Percentiles rank a stretch among this genome's conserved stretches.
These are phyloP conservation scores for Plasmopara viticola DNA, from an alignment of 352 stramenopile genomes.

Conservation along the genomic window DNA sequence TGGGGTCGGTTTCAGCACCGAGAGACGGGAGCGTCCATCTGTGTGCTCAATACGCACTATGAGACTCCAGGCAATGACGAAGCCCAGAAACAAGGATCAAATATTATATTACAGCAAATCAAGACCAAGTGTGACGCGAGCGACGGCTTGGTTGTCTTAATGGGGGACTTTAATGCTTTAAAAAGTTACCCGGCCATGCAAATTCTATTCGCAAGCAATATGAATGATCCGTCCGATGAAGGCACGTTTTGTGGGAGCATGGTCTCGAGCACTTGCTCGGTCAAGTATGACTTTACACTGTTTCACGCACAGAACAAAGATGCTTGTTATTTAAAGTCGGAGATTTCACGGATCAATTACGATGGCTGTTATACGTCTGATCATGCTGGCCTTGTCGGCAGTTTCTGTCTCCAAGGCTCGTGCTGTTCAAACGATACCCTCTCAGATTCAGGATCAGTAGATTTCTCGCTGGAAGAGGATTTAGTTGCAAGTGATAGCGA, in stretches of 20 bases:
- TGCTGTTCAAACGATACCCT: conserved; percentile 47
- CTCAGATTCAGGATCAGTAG: background rate
- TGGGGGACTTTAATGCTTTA: conserved; percentile 68
- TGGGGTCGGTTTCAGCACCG: conserved; percentile 67
- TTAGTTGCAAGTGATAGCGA: conserved; percentile 18
- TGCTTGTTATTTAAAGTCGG: conserved; percentile 45
- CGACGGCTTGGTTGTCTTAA: conserved; percentile 61
- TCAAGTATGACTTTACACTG: conserved; percentile 71
- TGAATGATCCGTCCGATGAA: conserved; percentile 44
- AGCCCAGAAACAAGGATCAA: conserved; percentile 55
- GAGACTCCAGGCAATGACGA: conserved; percentile 73
- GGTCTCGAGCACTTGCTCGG: conserved; percentile 42
- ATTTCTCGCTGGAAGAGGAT: background rate
- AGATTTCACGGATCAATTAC: conserved; percentile 59
- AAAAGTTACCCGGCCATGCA: conserved; percentile 60
- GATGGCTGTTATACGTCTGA: conserved; percentile 70
- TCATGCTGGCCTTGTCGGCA: conserved; percentile 50
- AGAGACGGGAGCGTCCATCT: conserved; percentile 53
- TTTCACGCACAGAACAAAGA: conserved; percentile 32
- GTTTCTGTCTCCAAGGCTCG: conserved; percentile 49
- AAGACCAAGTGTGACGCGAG: conserved; percentile 39
- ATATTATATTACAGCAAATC: conserved; percentile 55
- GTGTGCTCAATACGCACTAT: conserved; percentile 78
- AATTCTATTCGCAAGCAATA: conserved; percentile 40
- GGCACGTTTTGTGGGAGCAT: conserved; percentile 68